Evolutionary conservation across 805 yeast genomes (phyloP), one percentile per base, ranked within the genome.

Genomic region (Saturnispora zaruensis): DNA sequence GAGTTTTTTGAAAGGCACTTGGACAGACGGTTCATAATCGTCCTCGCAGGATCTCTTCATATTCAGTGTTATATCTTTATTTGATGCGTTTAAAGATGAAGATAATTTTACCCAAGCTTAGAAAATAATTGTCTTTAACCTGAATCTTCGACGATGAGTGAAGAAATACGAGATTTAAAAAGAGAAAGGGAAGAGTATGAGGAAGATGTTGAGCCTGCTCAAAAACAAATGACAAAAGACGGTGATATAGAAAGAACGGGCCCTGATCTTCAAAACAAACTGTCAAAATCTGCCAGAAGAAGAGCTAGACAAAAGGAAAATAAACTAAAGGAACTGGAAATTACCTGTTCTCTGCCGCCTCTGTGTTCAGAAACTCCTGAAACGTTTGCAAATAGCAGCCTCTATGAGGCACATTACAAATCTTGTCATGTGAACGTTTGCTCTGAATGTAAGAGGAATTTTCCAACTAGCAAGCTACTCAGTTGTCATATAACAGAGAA

Each of bases 401-500:
- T 46, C 44, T 51, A 56, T 51, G 62, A 60, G 46, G 6, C 46
- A 4, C 62, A 73, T 59, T 60, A 62, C 54, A 42, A 57, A 5
- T 25, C 53, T 1, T 26, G 34, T 4, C 68, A 66, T 47, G 54
- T 63, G 4, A 55, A 67, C 53, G 54, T 61, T 1, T 75, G 80
- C 52, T 46, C 54, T 0, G 64, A 60, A 34, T 76, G 81, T 54
- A 52, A 56, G 8, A 63, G 57, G 40, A 63, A 59, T 51, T 74
- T 78, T 50, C 81, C 81, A 0, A 66, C 69, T n/a, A 64, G 67
- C 9, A 57, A 52, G 37, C 54, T 73, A 6, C 61, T 79, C 20
- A 67, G 70, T 4, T 55, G 79, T 14, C 85, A 79, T 54, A 68
- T 78, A 1, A 66, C 69, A 24, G 84, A 79, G 54, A 64, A 66